phyloP scores from a whole-genome alignment of 352 stramenopile genomes.

The Aphanomyces astaci region DNA sequence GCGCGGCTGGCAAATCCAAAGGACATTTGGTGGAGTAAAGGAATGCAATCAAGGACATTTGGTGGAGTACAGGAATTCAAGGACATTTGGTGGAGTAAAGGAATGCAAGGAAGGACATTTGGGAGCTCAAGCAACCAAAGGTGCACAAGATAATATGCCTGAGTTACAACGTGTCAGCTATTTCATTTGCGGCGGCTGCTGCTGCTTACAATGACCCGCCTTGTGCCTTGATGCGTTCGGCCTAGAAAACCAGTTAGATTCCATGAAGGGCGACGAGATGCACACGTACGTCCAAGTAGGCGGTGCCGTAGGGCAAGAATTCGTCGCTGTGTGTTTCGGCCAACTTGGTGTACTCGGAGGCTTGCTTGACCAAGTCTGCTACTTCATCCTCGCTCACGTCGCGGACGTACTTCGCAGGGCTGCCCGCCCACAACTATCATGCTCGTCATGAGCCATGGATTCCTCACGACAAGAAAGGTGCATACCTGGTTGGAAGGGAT shows the following conservation, averaged over 20 bases:
- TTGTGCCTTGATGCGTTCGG: conserved; percentile 77
- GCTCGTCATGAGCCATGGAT: background rate
- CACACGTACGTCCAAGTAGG: conserved; percentile 63
- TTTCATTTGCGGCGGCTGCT: too few relatives aligned
- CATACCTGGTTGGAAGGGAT: conserved; percentile 88
- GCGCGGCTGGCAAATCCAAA: too few relatives aligned
- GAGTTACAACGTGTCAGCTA: conserved; percentile 4
- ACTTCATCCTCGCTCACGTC: conserved; percentile 90
- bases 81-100: background rate
- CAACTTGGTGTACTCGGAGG: conserved; percentile 76
- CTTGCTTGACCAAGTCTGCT: conserved; percentile 81
- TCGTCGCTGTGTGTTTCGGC: conserved; percentile 82
- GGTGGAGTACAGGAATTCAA: too few relatives aligned
- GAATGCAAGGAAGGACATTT: too few relatives aligned
- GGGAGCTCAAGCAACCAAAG: conserved; percentile 2
- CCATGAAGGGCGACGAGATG: background rate
- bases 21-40: too few relatives aligned
- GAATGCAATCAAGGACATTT: too few relatives aligned
- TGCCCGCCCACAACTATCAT: conserved; percentile 88
- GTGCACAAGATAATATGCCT: background rate
- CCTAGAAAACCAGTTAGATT: conserved; percentile 23
- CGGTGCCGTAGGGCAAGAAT: conserved; percentile 84
- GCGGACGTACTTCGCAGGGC: conserved; percentile 91
- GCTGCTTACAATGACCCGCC: conserved; percentile 65
- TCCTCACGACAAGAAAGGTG: background rate